Evolutionary conservation across 805 yeast genomes (phyloP).

Genomic region (Candida glaebosa): DNA sequence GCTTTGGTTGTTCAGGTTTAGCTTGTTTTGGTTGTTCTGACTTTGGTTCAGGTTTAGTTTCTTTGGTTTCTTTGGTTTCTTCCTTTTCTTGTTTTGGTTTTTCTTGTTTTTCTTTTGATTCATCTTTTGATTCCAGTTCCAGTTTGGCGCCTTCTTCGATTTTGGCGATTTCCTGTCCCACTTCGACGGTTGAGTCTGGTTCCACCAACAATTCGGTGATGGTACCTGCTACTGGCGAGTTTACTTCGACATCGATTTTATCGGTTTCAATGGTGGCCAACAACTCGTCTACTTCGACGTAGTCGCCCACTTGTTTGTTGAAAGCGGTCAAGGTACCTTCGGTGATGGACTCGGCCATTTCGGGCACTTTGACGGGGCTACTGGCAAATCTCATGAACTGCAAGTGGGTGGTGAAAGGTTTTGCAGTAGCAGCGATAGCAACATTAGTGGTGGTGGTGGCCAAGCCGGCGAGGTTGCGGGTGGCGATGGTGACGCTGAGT

Average conservation of each 20-base stretch:
- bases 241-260: constrained; percentile 95
- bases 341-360: constrained; percentile 97
- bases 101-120: constrained; percentile 16
- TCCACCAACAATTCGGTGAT: constrained; percentile 76
- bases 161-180: constrained; percentile 87
- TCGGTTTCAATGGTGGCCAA: constrained; percentile 98
- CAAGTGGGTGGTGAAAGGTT: constrained; percentile 11
- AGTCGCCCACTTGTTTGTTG: constrained; percentile 81
- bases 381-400: constrained; percentile 37
- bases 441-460: constrained; percentile 2
- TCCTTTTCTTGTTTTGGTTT: constrained; percentile 13
- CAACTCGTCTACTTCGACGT: constrained; percentile 79
- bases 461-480: constrained; percentile 6
- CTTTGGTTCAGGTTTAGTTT: constrained; percentile 13
- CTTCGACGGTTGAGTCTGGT: constrained; percentile 91
- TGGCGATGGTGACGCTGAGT: not conserved
- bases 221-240: constrained; percentile 90
- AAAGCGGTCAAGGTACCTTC: constrained; percentile 85
- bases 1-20: constrained; percentile 24
- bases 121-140: constrained; percentile 46
- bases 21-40: constrained; percentile 22
- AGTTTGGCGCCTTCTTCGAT: constrained; percentile 80
- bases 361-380: constrained; percentile 80
- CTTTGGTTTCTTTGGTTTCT: constrained; percentile 21
- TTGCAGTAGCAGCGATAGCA: constrained; percentile 5